Percentiles rank a stretch among this genome's conserved stretches.
Evolutionary conservation across 805 yeast species (phyloP).

Genomic region (Hanseniaspora osmophila): DNA sequence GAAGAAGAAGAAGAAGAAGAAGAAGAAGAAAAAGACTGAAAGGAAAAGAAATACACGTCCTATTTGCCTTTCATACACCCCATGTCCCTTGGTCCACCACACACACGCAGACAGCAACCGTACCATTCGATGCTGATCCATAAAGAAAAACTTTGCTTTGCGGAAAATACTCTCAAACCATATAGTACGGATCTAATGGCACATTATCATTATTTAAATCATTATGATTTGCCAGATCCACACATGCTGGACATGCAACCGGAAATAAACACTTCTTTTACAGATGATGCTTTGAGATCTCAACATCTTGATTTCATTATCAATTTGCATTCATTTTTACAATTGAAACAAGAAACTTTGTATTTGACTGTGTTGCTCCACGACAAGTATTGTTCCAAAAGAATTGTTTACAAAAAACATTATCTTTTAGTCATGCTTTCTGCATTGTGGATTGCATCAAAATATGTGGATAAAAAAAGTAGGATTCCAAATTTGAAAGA

Average conservation of each 20-base stretch:
- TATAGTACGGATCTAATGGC: conserved; percentile 29
- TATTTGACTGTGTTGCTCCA: conserved; percentile 55
- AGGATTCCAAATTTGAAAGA: conserved; percentile 55
- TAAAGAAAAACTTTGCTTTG: conserved; percentile 31
- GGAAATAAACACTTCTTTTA: conserved; percentile 35
- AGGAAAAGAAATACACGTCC: too few relatives aligned
- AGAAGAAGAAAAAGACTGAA: too few relatives aligned
- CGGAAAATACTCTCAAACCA: conserved; percentile 25
- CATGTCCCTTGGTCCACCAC: conserved; percentile 1
- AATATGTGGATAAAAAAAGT: conserved; percentile 52
- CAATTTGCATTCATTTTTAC: conserved; percentile 48
- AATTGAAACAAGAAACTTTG: conserved; percentile 49
- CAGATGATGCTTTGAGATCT: conserved; percentile 54
- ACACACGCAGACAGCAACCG: conserved; percentile 12
- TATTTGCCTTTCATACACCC: too few relatives aligned
- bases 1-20: too few relatives aligned
- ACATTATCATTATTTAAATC: conserved; percentile 28
- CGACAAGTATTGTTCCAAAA: conserved; percentile 71
- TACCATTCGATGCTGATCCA: conserved; percentile 30
- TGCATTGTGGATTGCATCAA: conserved; percentile 79
- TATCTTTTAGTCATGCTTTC: conserved; percentile 77
- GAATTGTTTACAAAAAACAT: conserved; percentile 68
- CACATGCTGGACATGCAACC: conserved; percentile 75
- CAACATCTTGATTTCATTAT: conserved; percentile 65
- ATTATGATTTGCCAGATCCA: conserved; percentile 19